phyloP scores from a whole-genome alignment of 768 basidiomycete species.

The Antrodiella citrinella region DNA sequence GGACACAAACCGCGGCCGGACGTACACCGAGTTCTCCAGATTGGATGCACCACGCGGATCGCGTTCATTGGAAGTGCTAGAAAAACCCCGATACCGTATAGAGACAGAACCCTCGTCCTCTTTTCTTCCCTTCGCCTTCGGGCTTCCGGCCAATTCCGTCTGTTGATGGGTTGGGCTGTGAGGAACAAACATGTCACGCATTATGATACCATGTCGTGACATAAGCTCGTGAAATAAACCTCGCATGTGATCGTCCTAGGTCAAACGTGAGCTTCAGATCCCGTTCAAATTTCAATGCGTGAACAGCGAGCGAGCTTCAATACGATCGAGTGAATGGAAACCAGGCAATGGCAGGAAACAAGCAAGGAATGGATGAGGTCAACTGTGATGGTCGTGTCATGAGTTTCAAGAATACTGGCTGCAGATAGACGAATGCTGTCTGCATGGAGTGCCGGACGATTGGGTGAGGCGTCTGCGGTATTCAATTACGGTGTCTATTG shows the following conservation, averaged over 20 bases:
- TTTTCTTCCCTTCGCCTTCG: not conserved
- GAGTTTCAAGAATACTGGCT: not conserved
- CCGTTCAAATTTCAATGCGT: not conserved
- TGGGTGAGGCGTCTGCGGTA: not conserved
- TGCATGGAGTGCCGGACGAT: not conserved
- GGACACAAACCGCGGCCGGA: conserved; percentile 8
- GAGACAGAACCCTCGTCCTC: not conserved
- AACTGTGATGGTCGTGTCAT: not conserved
- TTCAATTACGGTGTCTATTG: not conserved
- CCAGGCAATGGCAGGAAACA: not conserved
- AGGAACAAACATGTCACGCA: not conserved
- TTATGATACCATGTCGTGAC: not conserved
- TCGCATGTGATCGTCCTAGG: not conserved
- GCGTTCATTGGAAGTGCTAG: not conserved
- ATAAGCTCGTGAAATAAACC: not conserved
- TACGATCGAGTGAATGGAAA: not conserved
- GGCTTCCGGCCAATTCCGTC: not conserved
- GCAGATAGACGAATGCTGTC: not conserved
- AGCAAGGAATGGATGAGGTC: not conserved
- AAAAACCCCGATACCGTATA: conserved; percentile 7
- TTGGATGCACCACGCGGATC: conserved; percentile 9
- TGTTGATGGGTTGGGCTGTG: not conserved
- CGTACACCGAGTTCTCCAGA: conserved; percentile 9
- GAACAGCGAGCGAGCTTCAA: not conserved
- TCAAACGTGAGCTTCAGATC: not conserved